Evolutionary conservation across 2,329 filamentous ascomycete species (phyloP).

Genomic region (Diaporthe batatas): DNA sequence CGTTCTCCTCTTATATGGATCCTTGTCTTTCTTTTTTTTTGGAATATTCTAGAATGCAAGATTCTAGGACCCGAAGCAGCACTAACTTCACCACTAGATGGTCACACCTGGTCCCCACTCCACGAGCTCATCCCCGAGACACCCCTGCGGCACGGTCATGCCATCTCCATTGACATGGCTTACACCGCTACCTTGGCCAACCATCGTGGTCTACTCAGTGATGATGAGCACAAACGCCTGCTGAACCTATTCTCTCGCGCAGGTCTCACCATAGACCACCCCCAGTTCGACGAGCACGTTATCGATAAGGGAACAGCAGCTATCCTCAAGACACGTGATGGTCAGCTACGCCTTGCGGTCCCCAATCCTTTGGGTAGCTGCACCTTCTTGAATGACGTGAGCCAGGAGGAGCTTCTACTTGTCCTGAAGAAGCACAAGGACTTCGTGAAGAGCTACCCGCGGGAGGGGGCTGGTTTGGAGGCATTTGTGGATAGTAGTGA

Average conservation of each 20-base stretch:
- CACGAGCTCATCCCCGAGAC: constrained; percentile 78
- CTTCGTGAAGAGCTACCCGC: constrained; percentile 72
- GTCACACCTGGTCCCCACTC: constrained; percentile 80
- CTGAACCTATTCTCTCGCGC: constrained; percentile 78
- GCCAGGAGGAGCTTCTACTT: constrained; percentile 70
- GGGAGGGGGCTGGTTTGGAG: constrained; percentile 75
- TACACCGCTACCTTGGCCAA: constrained; percentile 79
- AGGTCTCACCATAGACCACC: constrained; percentile 79
- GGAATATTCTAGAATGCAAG: too few species aligned
- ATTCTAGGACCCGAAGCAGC: too few species aligned
- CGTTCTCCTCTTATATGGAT: too few species aligned
- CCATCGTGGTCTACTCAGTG: constrained; percentile 70
- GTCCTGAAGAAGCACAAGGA: constrained; percentile 75
- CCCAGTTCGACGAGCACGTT: constrained; percentile 74
- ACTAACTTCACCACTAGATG: constrained; percentile 53
- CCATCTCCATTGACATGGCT: constrained; percentile 82
- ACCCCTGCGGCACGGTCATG: constrained; percentile 78
- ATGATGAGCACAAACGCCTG: constrained; percentile 72
- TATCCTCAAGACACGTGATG: constrained; percentile 79
- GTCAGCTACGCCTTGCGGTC: constrained; percentile 75
- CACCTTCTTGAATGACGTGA: constrained; percentile 77
- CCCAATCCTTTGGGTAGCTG: constrained; percentile 77
- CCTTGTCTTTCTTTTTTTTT: too few species aligned
- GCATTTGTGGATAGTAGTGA: constrained; percentile 78
- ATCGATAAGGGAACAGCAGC: constrained; percentile 76